Evolutionary conservation across 2,329 filamentous ascomycete species (phyloP).

Genomic region (Phialocephala subalpina): DNA sequence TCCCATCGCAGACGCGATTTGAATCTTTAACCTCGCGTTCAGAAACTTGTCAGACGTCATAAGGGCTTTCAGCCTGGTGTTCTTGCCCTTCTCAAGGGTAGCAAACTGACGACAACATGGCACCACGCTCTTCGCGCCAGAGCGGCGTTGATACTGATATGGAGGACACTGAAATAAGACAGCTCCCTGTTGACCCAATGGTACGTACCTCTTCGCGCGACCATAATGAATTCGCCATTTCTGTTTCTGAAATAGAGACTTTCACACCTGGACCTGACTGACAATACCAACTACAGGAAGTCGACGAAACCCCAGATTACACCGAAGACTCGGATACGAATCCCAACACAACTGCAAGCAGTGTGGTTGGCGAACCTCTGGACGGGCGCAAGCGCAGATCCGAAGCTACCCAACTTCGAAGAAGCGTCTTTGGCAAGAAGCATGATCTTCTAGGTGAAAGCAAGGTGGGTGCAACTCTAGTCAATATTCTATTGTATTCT

Average conservation of each 20-base stretch:
- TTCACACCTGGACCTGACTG: conserved; percentile 17
- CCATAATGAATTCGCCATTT: neutral
- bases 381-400: conserved; percentile 88
- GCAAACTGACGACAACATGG: conserved; percentile 55
- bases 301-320: conserved; percentile 72
- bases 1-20: conserved; percentile 9
- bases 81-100: conserved; percentile 36
- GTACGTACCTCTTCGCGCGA: conserved; percentile 31
- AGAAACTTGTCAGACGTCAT: conserved; percentile 12
- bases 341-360: conserved; percentile 79
- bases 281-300: conserved; percentile 53
- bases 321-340: conserved; percentile 74
- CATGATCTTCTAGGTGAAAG: conserved; percentile 91
- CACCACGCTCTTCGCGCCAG: conserved; percentile 60
- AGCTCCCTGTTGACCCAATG: conserved; percentile 45
- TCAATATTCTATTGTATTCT: neutral
- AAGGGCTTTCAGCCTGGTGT: conserved; percentile 25
- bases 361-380: conserved; percentile 77
- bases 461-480: conserved; percentile 66
- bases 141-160: conserved; percentile 59
- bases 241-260: neutral
- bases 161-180: conserved; percentile 57
- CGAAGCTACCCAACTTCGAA: conserved; percentile 87
- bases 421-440: conserved; percentile 94
- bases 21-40: neutral